Evolutionary conservation across 768 basidiomycete species (phyloP).

Genomic region (Macrolepiota dolichaula): DNA sequence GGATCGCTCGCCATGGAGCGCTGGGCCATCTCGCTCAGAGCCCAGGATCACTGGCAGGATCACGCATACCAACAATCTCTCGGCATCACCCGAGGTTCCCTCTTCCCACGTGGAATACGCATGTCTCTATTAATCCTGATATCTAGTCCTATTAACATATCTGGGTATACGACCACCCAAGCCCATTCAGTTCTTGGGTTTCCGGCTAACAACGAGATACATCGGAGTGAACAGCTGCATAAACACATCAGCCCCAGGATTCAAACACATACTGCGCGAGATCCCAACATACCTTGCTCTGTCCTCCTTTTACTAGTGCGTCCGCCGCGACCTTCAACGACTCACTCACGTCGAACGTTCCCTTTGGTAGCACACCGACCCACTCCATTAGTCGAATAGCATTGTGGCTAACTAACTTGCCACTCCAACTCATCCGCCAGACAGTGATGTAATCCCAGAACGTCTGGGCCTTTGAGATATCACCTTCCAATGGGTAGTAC

Average conservation of each 20-base stretch:
- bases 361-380: conserved; percentile 82
- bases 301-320: conserved; percentile 80
- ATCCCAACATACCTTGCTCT: conserved; percentile 61
- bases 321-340: conserved; percentile 80
- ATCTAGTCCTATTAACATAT: conserved; percentile 8
- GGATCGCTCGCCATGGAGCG: conserved; percentile 48
- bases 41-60: conserved; percentile 16
- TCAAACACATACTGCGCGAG: neutral
- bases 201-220: conserved; percentile 67
- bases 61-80: conserved; percentile 5
- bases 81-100: conserved; percentile 11
- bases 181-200: conserved; percentile 42
- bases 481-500: conserved; percentile 98
- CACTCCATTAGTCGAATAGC: conserved; percentile 75
- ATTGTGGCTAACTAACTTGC: conserved; percentile 80
- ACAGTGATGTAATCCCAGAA: conserved; percentile 87
- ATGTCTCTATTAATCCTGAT: conserved; percentile 8
- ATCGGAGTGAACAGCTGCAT: conserved; percentile 82
- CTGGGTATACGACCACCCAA: conserved; percentile 12
- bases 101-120: conserved; percentile 4
- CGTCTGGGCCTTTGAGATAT: conserved; percentile 90
- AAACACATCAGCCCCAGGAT: conserved; percentile 15
- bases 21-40: conserved; percentile 20
- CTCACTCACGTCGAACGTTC: conserved; percentile 88
- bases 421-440: conserved; percentile 88